Percentiles rank a stretch among this genome's conserved stretches.
Conservation (phyloP, 164 flowering plant species). For the Tetrastigma voinierianum region DNA sequence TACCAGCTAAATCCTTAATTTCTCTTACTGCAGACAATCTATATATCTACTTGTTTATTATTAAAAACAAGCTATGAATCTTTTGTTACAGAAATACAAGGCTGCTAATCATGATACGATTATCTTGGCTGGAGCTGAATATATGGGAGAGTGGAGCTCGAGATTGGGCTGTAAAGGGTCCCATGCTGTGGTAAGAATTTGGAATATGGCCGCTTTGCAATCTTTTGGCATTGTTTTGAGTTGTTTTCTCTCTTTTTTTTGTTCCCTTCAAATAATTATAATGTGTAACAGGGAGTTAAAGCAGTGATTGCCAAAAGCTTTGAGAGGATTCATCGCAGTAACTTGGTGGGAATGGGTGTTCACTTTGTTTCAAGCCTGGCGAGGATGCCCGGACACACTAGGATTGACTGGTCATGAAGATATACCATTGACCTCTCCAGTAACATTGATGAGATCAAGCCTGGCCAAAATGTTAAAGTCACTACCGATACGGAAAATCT, state of each 20-base stretch:
- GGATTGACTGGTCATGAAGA: constrained; percentile 78
- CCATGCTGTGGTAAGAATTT: constrained; percentile 59
- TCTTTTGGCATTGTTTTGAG: not conserved
- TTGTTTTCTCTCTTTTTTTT: not conserved
- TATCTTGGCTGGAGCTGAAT: constrained; percentile 77
- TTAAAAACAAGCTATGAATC: not conserved
- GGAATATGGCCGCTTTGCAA: not conserved
- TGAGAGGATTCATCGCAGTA: constrained; percentile 86
- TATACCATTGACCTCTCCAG: constrained; percentile 74
- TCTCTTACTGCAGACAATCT: not conserved
- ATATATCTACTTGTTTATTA: not conserved
- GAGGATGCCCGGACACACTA: constrained; percentile 83
- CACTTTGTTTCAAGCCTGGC: constrained; percentile 76
- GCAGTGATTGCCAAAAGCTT: constrained; percentile 91
- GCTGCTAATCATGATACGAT: constrained; percentile 54
- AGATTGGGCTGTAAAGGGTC: constrained; percentile 85
- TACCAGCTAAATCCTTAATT: no score
- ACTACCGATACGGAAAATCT: constrained; percentile 70
- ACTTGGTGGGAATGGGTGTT: constrained; percentile 85
- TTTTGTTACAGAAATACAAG: constrained; percentile 60
- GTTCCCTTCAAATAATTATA: constrained; percentile 1
- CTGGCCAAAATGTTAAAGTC: constrained; percentile 81
- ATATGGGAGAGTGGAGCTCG: constrained; percentile 92
- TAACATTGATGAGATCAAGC: constrained; percentile 59
- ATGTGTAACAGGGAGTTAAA: constrained; percentile 63